Percentiles rank a stretch among this genome's conserved stretches.
phyloP scores from a whole-genome alignment of 2,329 filamentous ascomycete genomes.

The Aspergillus tanneri region DNA sequence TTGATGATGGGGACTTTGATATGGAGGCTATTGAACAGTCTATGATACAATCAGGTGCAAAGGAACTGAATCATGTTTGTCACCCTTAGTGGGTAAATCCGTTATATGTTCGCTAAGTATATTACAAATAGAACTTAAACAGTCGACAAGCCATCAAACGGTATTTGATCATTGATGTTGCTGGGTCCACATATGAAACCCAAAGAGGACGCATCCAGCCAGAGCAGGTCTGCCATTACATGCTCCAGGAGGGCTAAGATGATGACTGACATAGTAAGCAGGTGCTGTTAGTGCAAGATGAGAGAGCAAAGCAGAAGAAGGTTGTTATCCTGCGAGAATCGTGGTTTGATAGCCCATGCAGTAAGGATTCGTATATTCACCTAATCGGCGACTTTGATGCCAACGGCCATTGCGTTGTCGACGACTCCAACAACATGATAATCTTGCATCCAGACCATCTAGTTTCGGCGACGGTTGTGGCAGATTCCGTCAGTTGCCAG shows the following conservation, averaged over 20 bases:
- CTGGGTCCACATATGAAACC: constrained; percentile 67
- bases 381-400: constrained; percentile 74
- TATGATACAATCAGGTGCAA: constrained; percentile 60
- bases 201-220: constrained; percentile 58
- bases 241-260: background rate
- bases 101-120: constrained; percentile 59
- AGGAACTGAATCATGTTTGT: constrained; percentile 68
- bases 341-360: constrained; percentile 80
- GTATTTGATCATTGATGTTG: constrained; percentile 74
- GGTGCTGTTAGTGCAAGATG: constrained; percentile 79
- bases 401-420: constrained; percentile 73
- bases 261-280: constrained; percentile 40
- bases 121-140: constrained; percentile 65
- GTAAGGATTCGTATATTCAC: constrained; percentile 75
- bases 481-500: constrained; percentile 92
- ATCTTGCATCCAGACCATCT: constrained; percentile 94
- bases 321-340: constrained; percentile 77
- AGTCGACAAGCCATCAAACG: constrained; percentile 73
- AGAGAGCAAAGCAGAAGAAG: constrained; percentile 64
- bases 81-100: constrained; percentile 38
- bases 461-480: constrained; percentile 89
- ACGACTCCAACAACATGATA: constrained; percentile 80
- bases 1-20: constrained; percentile 68
- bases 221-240: constrained; percentile 65
- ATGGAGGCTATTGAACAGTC: constrained; percentile 61